These are phyloP conservation scores for Plasmodium coatneyi DNA, from an alignment of 169 alveolate genomes.

Conservation along the genomic window DNA sequence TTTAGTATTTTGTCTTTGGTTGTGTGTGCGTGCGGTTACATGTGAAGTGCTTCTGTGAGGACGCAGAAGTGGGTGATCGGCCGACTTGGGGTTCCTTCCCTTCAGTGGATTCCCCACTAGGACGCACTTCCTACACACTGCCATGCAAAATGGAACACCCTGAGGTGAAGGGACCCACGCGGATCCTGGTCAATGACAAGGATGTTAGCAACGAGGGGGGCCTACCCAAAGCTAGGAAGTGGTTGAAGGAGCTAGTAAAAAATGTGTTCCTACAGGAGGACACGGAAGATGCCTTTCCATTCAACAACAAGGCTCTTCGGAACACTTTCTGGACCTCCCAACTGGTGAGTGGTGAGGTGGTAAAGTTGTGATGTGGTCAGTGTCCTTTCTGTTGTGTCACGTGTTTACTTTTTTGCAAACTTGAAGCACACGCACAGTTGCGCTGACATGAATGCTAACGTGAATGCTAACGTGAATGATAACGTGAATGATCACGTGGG, in stretches of 20 bases:
- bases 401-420: too few species aligned
- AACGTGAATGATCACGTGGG: not conserved
- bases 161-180: slow-evolving; percentile 1
- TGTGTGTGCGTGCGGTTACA: not conserved
- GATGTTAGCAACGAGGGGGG: slow-evolving; percentile 25
- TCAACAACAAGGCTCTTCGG: slow-evolving; percentile 9
- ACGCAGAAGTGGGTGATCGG: not conserved
- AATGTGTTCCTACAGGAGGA: not conserved
- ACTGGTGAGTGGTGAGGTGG: slow-evolving; percentile 3
- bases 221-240: not conserved
- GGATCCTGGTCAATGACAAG: slow-evolving; percentile 20
- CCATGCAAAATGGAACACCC: slow-evolving; percentile 5
- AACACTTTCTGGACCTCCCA: slow-evolving; percentile 51
- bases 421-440: too few species aligned
- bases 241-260: slow-evolving; percentile 12
- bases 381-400: too few species aligned
- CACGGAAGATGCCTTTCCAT: slow-evolving; percentile 1
- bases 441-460: not conserved
- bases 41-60: not conserved
- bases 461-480: not conserved
- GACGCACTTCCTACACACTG: not conserved
- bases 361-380: too few species aligned
- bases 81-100: not conserved
- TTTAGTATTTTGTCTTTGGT: not conserved
- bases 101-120: not conserved